Evolutionary conservation across 2,329 filamentous ascomycete species (phyloP).

Genomic region (Fusarium beomiforme): DNA sequence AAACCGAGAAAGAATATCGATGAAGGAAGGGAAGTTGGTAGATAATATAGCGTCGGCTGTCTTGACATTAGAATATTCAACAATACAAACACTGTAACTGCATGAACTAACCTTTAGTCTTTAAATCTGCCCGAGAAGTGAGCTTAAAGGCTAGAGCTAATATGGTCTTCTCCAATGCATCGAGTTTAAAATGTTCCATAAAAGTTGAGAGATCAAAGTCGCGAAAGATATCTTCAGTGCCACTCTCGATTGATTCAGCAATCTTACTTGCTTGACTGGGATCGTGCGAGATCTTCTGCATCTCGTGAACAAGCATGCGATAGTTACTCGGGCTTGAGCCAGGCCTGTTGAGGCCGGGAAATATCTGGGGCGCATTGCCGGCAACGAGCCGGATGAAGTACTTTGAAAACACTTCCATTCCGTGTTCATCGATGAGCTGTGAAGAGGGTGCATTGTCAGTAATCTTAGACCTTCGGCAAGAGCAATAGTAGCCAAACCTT

Average conservation of each 20-base stretch:
- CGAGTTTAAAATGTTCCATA: constrained; percentile 94
- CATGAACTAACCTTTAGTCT: constrained; percentile 79
- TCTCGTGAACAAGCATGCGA: constrained; percentile 81
- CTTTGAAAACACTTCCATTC: constrained; percentile 98
- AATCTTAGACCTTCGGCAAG: not conserved
- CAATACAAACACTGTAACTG: not conserved
- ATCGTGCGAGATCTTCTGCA: constrained; percentile 85
- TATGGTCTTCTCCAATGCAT: constrained; percentile 86
- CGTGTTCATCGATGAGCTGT: constrained; percentile 94
- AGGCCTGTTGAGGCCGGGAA: constrained; percentile 79
- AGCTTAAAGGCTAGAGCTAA: constrained; percentile 90
- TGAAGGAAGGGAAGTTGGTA: constrained; percentile 79
- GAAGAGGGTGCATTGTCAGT: constrained; percentile 30
- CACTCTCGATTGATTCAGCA: constrained; percentile 90
- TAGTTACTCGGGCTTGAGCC: constrained; percentile 84
- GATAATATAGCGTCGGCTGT: constrained; percentile 90
- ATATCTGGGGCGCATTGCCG: constrained; percentile 91
- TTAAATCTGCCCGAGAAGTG: constrained; percentile 81
- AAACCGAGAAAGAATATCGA: constrained; percentile 77
- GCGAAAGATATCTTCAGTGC: constrained; percentile 91
- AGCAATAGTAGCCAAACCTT: constrained; percentile 68
- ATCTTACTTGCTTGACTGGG: constrained; percentile 88
- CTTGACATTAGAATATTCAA: constrained; percentile 54
- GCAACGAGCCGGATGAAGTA: constrained; percentile 94
- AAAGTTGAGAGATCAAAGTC: constrained; percentile 97